Percentiles rank a stretch among this genome's conserved stretches.
These are phyloP conservation scores for Kuraishia ogatae DNA, from an alignment of 805 yeast genomes.

Conservation along the genomic window DNA sequence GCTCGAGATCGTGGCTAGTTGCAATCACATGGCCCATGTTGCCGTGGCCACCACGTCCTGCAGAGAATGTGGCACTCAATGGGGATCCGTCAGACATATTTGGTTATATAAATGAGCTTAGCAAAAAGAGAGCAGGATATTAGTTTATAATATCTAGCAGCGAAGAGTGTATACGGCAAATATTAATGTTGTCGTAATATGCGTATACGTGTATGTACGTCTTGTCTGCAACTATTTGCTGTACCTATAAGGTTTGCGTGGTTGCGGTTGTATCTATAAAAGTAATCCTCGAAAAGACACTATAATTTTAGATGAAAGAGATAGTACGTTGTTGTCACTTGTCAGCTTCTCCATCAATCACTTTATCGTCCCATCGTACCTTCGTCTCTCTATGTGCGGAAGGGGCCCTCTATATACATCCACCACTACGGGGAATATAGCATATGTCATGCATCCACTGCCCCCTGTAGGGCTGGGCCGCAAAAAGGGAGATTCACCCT, in stretches of 20 bases:
- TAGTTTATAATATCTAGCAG: neutral
- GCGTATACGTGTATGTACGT: neutral
- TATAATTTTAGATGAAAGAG: too few relatives aligned
- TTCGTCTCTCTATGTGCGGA: neutral
- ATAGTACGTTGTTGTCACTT: too few relatives aligned
- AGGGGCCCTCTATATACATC: neutral
- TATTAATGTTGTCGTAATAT: neutral
- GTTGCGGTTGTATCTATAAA: too few relatives aligned
- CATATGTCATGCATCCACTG: neutral
- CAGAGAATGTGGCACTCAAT: slow-evolving; percentile 8
- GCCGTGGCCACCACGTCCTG: slow-evolving; percentile 28
- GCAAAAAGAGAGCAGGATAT: neutral
- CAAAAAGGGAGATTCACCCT: neutral
- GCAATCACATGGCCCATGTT: slow-evolving; percentile 15
- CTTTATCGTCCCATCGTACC: neutral
- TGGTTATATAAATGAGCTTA: neutral
- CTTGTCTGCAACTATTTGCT: too few relatives aligned
- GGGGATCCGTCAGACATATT: neutral
- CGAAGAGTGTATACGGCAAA: neutral
- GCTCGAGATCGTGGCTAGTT: slow-evolving; percentile 6
- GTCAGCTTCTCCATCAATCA: too few relatives aligned
- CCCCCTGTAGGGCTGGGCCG: neutral
- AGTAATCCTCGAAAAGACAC: too few relatives aligned
- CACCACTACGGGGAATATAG: neutral
- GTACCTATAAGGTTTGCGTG: too few relatives aligned